Conservation (phyloP, 2,329 filamentous ascomycete species). For the Phaeophleospora eucalypticola region DNA sequence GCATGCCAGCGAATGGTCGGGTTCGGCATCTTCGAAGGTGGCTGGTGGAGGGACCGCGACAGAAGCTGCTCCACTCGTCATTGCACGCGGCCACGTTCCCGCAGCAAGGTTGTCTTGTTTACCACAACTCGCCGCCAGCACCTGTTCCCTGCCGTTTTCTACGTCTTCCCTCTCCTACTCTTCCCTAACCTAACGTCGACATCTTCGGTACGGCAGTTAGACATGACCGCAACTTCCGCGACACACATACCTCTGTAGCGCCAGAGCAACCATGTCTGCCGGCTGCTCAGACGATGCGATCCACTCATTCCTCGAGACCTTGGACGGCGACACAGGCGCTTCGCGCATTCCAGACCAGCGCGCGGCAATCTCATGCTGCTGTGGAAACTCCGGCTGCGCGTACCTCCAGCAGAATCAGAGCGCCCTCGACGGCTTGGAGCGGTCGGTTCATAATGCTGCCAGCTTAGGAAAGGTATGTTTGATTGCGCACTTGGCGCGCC, state of each 20-base stretch:
- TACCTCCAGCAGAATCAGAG: conserved; percentile 76
- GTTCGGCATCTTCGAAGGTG: no score
- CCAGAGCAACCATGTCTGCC: background rate
- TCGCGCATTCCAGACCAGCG: conserved; percentile 17
- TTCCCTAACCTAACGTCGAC: background rate
- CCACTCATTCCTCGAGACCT: conserved; percentile 9
- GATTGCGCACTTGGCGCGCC: conserved; percentile 6
- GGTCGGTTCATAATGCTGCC: conserved; percentile 81
- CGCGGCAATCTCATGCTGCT: conserved; percentile 62
- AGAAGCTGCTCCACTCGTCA: background rate
- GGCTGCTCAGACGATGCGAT: background rate
- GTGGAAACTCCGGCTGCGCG: conserved; percentile 72
- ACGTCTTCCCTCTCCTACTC: background rate
- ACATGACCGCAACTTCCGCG: background rate
- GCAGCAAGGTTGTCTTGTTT: background rate
- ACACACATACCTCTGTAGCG: background rate
- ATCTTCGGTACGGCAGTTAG: no score
- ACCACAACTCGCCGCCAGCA: background rate
- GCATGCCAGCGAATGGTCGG: background rate
- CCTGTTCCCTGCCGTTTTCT: background rate
- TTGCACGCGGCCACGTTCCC: background rate
- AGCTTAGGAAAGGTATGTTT: conserved; percentile 83
- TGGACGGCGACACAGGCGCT: conserved; percentile 1
- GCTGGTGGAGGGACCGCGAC: no score
- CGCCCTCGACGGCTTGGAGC: conserved; percentile 75